phyloP scores from a whole-genome alignment of 164 flowering plant genomes.

The Stephania japonica region DNA sequence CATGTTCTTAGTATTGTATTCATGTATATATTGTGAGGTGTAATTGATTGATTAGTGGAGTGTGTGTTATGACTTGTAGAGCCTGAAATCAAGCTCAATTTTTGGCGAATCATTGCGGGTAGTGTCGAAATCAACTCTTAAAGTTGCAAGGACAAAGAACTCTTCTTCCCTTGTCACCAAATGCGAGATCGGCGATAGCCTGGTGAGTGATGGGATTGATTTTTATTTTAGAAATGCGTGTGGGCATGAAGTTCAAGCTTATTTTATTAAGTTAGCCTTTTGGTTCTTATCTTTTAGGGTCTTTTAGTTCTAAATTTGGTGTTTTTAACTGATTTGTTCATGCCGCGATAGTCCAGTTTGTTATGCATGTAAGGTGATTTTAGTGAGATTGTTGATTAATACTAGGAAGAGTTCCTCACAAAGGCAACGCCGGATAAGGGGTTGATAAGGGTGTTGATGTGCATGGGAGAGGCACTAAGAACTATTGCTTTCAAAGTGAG shows the following conservation, averaged over 20 bases:
- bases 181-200: conserved; percentile 84
- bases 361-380: neutral
- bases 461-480: conserved; percentile 97
- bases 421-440: conserved; percentile 92
- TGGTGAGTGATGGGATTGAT: conserved; percentile 42
- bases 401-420: conserved; percentile 76
- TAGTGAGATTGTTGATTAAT: conserved; percentile 10
- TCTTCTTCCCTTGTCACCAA: conserved; percentile 38
- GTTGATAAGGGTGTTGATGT: conserved; percentile 66
- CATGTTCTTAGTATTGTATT: neutral
- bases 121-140: conserved; percentile 44
- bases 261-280: too few species aligned
- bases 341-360: neutral
- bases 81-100: conserved; percentile 60
- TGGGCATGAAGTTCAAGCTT: neutral
- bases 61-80: conserved; percentile 32
- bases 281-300: neutral
- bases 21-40: neutral
- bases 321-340: neutral
- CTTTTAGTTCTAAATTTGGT: neutral
- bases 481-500: conserved; percentile 91
- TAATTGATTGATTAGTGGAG: neutral
- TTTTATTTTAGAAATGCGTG: neutral
- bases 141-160: conserved; percentile 39
- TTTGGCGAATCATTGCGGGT: conserved; percentile 64